These are phyloP conservation scores for Pseudocohnilembus persalinus DNA, from an alignment of 169 alveolate genomes.

Conservation along the genomic window DNA sequence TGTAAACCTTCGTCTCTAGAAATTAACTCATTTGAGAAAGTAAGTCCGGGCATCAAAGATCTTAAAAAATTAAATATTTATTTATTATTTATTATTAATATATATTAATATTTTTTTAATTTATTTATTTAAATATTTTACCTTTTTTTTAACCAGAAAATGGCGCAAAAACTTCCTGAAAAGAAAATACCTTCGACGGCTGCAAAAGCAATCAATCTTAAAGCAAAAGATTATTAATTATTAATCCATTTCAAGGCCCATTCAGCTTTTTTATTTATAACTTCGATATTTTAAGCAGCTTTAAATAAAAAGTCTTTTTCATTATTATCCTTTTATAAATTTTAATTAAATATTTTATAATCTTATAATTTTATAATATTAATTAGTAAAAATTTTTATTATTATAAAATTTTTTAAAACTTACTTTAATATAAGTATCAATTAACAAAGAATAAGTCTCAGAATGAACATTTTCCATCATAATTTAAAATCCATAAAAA, in stretches of 20 bases:
- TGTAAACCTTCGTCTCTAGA: conserved; percentile 99
- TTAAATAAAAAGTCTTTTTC: conserved; percentile 93
- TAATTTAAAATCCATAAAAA: conserved; percentile 97
- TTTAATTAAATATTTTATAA: too few relatives aligned
- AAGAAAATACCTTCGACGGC: conserved; percentile 98
- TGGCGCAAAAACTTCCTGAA: conserved; percentile 98
- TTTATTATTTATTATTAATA: conserved; percentile 96
- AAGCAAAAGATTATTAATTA: conserved; percentile 92
- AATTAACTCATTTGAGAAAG: conserved; percentile 92
- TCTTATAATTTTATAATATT: conserved; percentile 50
- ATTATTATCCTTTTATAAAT: conserved; percentile 87
- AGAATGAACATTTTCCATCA: conserved; percentile 98
- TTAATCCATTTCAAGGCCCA: conserved; percentile 99
- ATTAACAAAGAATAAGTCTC: conserved; percentile 95
- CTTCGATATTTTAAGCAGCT: conserved; percentile 94
- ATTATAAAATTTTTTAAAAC: conserved; percentile 22
- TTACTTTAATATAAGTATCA: conserved; percentile 74
- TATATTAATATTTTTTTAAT: conserved; percentile 94
- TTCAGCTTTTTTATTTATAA: conserved; percentile 93
- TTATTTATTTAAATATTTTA: too few relatives aligned
- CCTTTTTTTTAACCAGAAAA: conserved; percentile 98
- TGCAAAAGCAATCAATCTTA: conserved; percentile 94
- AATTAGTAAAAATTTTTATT: conserved; percentile 29
- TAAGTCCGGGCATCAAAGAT: conserved; percentile 45
- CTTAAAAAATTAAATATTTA: neutral